Conservation (phyloP, 2,329 filamentous ascomycete species). For the Dothiorella sarmentorum region DNA sequence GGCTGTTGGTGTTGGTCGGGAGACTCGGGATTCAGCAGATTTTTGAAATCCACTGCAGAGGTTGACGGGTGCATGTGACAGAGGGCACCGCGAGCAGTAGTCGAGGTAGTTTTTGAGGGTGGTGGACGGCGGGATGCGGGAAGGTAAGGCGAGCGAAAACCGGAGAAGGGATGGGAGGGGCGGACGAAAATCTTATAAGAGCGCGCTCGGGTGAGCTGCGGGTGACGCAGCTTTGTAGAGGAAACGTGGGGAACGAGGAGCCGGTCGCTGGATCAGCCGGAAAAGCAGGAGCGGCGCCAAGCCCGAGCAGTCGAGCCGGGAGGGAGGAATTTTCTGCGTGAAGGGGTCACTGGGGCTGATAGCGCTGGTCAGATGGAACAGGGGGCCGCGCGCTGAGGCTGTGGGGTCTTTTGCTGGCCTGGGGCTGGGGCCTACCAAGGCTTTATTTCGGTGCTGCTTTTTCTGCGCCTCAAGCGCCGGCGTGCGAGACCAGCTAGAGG, state of each 20-base stretch:
- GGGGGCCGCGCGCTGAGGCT: constrained; percentile 5
- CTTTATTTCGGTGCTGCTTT: constrained; percentile 14
- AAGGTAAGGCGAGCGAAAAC: constrained; percentile 28
- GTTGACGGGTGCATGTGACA: constrained; percentile 40
- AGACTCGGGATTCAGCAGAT: constrained; percentile 38
- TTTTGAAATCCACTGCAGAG: constrained; percentile 34
- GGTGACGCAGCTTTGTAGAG: constrained; percentile 22
- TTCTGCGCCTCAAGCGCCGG: constrained; percentile 13
- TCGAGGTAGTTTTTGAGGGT: constrained; percentile 1
- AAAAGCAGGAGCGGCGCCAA: constrained; percentile 17
- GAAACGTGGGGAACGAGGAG: constrained; percentile 25
- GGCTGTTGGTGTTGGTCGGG: not conserved
- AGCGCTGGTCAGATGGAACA: constrained; percentile 4
- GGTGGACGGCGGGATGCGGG: constrained; percentile 13
- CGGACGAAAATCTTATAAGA: constrained; percentile 33
- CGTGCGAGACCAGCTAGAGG: not conserved
- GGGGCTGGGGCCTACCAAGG: constrained; percentile 14
- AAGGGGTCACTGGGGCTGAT: constrained; percentile 5
- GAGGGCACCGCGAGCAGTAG: not conserved
- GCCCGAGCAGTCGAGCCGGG: constrained; percentile 16
- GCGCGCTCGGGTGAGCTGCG: constrained; percentile 20
- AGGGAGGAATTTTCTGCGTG: constrained; percentile 18
- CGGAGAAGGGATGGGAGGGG: constrained; percentile 35
- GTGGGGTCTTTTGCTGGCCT: constrained; percentile 9
- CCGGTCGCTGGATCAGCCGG: constrained; percentile 18